Percentiles rank a stretch among this genome's conserved stretches.
phyloP scores from a whole-genome alignment of 208 protist species.

The Naegleria lovaniensis region DNA sequence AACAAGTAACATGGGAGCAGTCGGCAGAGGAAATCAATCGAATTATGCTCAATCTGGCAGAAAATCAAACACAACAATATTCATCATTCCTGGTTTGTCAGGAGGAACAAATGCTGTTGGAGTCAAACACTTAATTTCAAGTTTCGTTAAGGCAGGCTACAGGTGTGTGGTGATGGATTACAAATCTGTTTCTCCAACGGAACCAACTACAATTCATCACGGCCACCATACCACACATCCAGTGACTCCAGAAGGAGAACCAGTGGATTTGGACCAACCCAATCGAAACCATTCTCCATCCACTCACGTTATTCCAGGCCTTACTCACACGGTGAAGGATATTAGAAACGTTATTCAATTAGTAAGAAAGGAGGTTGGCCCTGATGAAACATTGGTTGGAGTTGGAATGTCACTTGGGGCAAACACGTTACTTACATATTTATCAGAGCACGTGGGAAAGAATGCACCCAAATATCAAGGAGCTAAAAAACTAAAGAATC shows the following conservation, averaged over 20 bases:
- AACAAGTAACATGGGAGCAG: not conserved
- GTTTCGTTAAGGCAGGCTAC: not conserved
- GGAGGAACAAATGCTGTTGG: not conserved
- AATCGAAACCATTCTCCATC: not conserved
- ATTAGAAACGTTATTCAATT: not conserved
- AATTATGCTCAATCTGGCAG: not conserved
- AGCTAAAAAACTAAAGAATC: not conserved
- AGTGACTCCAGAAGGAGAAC: not conserved
- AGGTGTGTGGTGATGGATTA: not conserved
- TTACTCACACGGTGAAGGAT: conserved; percentile 4
- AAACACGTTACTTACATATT: not conserved
- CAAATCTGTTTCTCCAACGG: not conserved
- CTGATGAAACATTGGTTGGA: not conserved
- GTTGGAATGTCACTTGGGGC: not conserved
- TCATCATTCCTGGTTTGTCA: not conserved
- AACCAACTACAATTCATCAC: not conserved
- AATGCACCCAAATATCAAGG: not conserved
- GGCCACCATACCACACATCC: not conserved
- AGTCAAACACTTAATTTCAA: not conserved
- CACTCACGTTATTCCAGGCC: not conserved
- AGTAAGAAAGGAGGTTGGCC: not conserved
- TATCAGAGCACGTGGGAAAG: not conserved
- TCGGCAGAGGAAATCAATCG: too few relatives aligned
- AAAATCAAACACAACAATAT: not conserved
- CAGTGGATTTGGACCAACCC: not conserved